phyloP scores from a whole-genome alignment of 2,329 filamentous ascomycete species.

The Pleomassaria siparia region DNA sequence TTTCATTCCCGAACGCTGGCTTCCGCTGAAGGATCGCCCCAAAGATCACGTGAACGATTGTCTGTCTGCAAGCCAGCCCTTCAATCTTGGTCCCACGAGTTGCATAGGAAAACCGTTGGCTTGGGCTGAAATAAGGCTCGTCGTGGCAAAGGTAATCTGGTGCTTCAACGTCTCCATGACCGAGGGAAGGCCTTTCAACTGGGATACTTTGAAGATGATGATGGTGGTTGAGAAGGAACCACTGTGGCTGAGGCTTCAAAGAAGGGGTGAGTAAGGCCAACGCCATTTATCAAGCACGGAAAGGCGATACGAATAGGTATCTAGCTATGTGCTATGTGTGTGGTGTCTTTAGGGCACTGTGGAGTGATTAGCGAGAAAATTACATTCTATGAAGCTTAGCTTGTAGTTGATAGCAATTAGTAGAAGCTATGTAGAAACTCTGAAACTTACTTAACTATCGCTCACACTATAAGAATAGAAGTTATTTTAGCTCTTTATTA shows the following conservation, averaged over 20 bases:
- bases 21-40: constrained; percentile 7
- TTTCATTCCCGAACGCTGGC: constrained; percentile 16
- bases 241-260: background rate
- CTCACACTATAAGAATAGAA: no score
- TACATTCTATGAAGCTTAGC: no score
- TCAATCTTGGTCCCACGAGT: constrained; percentile 42
- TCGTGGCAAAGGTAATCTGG: constrained; percentile 8
- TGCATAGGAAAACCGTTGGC: constrained; percentile 24
- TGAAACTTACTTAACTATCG: no score
- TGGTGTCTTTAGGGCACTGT: no score
- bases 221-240: constrained; percentile 3
- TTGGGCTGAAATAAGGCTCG: constrained; percentile 13
- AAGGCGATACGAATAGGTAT: no score
- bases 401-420: no score
- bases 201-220: constrained; percentile 3
- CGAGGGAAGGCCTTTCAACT: constrained; percentile 3
- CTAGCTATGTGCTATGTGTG: no score
- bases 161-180: background rate
- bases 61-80: constrained; percentile 32
- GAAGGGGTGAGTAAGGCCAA: background rate
- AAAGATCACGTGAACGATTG: constrained; percentile 6
- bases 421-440: no score
- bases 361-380: no score
- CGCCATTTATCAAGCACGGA: no score
- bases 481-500: no score